These are phyloP conservation scores for Daedaleopsis nitida DNA, from an alignment of 768 basidiomycete genomes.

Conservation along the genomic window DNA sequence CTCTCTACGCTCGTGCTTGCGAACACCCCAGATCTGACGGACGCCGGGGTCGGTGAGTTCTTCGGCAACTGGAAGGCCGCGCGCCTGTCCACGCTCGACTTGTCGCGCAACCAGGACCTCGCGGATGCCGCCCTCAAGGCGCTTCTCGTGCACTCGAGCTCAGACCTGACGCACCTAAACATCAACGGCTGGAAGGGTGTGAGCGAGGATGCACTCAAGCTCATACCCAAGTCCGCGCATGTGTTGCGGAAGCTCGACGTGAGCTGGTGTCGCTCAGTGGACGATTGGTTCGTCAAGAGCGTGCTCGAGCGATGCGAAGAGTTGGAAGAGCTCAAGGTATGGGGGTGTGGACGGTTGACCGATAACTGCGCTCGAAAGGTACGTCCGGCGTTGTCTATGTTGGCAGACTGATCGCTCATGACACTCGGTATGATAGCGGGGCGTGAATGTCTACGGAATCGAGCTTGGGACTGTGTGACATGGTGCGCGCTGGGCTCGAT, in stretches of 20 bases:
- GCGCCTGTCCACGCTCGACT: conserved; percentile 53
- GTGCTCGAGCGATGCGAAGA: conserved; percentile 51
- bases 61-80: conserved; percentile 56
- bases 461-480: conserved; percentile 2
- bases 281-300: conserved; percentile 80
- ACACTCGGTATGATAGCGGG: conserved; percentile 1
- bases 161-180: conserved; percentile 55
- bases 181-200: conserved; percentile 80
- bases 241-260: conserved; percentile 68
- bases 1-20: conserved; percentile 59
- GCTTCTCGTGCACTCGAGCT: conserved; percentile 69
- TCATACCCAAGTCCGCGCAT: conserved; percentile 36
- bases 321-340: conserved; percentile 51
- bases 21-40: conserved; percentile 62
- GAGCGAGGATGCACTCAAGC: conserved; percentile 46
- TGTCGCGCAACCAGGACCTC: conserved; percentile 64
- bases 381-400: conserved; percentile 13
- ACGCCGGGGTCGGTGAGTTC: conserved; percentile 68
- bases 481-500: neutral
- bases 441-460: conserved; percentile 12
- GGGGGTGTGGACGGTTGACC: conserved; percentile 54
- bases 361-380: conserved; percentile 53
- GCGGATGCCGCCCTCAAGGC: conserved; percentile 56
- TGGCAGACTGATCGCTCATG: neutral
- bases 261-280: conserved; percentile 82